phyloP scores from a whole-genome alignment of 2,329 filamentous ascomycete species.

The Aspergillus sp. region DNA sequence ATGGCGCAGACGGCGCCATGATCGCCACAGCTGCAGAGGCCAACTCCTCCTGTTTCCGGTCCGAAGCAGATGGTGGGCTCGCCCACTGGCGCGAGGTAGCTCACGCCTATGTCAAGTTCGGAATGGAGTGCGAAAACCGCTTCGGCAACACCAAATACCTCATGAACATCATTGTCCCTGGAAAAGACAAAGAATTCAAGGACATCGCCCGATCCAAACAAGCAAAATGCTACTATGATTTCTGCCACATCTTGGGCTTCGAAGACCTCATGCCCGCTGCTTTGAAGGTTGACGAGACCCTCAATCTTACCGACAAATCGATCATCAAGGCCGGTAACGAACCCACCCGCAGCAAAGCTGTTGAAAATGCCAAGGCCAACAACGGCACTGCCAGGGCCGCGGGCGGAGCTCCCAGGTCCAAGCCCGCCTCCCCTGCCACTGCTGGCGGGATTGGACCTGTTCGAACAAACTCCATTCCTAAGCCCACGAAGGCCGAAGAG shows the following conservation, averaged over 20 bases:
- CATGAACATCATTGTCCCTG: conserved; percentile 80
- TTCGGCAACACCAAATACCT: conserved; percentile 93
- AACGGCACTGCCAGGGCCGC: conserved; percentile 38
- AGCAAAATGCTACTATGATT: conserved; percentile 69
- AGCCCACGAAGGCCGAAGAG: conserved; percentile 22
- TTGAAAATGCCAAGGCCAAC: conserved; percentile 34
- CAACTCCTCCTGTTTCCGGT: conserved; percentile 84
- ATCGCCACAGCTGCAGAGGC: conserved; percentile 90
- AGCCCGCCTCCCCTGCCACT: conserved; percentile 20
- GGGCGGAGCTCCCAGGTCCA: conserved; percentile 26
- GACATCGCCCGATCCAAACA: conserved; percentile 51
- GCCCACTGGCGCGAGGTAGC: conserved; percentile 76
- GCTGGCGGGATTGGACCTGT: conserved; percentile 32
- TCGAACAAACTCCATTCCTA: conserved; percentile 33
- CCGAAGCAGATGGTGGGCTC: conserved; percentile 66
- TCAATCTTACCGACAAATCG: conserved; percentile 40
- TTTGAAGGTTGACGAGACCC: conserved; percentile 61
- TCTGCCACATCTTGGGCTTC: conserved; percentile 66
- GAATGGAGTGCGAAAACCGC: conserved; percentile 78
- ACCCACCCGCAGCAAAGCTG: conserved; percentile 23
- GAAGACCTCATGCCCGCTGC: conserved; percentile 65
- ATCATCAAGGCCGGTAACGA: conserved; percentile 15
- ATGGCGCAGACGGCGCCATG: conserved; percentile 91
- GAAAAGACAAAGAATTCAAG: conserved; percentile 68
- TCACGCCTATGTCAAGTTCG: conserved; percentile 68